Evolutionary conservation across 108 stramenopile genomes (phyloP), one percentile per base, ranked within the genome.

Genomic region (Bacterosira constricta): DNA sequence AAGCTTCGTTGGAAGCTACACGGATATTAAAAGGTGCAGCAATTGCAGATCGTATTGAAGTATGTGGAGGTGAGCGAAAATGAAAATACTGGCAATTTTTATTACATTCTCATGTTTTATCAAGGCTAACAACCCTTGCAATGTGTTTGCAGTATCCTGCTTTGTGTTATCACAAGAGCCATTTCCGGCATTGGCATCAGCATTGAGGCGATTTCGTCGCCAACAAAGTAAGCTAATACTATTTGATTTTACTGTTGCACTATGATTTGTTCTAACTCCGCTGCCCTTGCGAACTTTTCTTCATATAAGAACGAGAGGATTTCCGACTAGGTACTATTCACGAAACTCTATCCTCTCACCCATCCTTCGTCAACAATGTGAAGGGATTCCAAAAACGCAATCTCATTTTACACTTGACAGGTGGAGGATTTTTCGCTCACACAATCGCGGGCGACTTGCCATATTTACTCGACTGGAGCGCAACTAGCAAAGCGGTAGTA

Each of bases 341-440:
- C 13, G 91, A 89, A 66, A 70, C 75, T 9, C 39, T 49, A 5
- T 71, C 69, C 57, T 21, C 49, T 46, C 32, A 30, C 38, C 36
- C 77, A 52, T 35, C 32, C 39, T 75, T 71, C 70, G 45, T 53
- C 27, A 75, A 70, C 71, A 60, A 58, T 65, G 71, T 52, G 20
- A 71, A 45, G 32, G 69, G 69, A 50, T 83, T 74, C 38, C 37
- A 63, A n/a, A 77, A 69, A 65, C 52, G 79, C 13, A 83, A 94
- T 68, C 67, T 94, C 10, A 91, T 94, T 57, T 79, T 94, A 21
- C 93, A 94, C 62, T 65, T 90, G 35, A 90, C 90, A 8, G 93
- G 90, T 0, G 90, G 93, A 10, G 93, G 90, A 1, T 94, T 88
- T 62, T 94, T 91, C 61, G 87, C 87, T 4, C 93, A 94, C 58